phyloP scores from a whole-genome alignment of 768 basidiomycete species.

The Xerocomus spinulosus region DNA sequence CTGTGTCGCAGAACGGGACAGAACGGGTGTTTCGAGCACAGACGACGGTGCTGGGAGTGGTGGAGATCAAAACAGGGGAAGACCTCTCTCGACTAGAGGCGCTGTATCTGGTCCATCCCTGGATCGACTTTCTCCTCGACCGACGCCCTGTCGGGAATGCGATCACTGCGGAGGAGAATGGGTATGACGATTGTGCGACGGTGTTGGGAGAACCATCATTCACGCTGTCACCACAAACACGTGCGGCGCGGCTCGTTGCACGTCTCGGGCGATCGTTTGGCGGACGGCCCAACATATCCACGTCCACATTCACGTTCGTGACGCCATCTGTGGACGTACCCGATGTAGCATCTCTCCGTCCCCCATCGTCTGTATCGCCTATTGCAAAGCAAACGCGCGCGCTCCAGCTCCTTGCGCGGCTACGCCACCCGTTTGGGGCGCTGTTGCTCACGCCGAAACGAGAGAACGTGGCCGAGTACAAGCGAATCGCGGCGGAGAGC shows the following conservation, averaged over 20 bases:
- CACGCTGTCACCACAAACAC: neutral
- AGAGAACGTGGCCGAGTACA: neutral
- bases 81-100: constrained; percentile 3
- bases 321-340: neutral
- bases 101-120: constrained; percentile 13
- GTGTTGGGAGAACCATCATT: neutral
- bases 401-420: neutral
- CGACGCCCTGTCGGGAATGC: neutral
- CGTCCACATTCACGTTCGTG: neutral
- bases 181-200: neutral
- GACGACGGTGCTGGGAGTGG: constrained; percentile 1
- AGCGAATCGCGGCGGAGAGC: neutral
- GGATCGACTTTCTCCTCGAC: constrained; percentile 13
- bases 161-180: neutral
- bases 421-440: neutral
- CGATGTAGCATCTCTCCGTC: neutral
- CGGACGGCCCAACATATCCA: neutral
- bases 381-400: neutral
- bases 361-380: neutral
- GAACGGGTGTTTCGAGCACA: neutral
- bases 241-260: neutral
- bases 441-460: neutral
- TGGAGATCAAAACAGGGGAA: constrained; percentile 5
- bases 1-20: neutral
- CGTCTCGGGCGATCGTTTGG: neutral